These are phyloP conservation scores for Anastatica hierochuntica DNA, from an alignment of 345 rosid genomes.

Conservation along the genomic window DNA sequence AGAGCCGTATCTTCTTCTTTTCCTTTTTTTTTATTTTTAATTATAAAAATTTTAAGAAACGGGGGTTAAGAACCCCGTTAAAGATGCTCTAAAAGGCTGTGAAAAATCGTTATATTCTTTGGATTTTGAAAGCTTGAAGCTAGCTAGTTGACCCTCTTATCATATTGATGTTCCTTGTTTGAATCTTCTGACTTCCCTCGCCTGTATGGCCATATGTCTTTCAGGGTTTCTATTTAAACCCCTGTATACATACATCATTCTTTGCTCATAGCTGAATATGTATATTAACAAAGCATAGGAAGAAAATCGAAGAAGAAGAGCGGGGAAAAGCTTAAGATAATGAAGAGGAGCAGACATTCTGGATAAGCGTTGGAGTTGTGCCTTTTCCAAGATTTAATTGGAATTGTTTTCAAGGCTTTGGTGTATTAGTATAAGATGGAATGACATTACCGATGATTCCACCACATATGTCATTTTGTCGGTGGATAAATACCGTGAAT, in stretches of 20 bases:
- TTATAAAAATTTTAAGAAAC: too few relatives aligned
- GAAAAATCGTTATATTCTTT: too few relatives aligned
- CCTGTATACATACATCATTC: neutral
- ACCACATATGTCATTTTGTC: too few relatives aligned
- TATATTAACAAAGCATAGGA: neutral
- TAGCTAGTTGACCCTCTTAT: neutral
- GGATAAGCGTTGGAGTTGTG: neutral
- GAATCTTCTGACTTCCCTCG: neutral
- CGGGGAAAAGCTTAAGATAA: neutral
- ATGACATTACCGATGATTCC: too few relatives aligned
- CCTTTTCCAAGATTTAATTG: neutral
- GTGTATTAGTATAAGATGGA: too few relatives aligned
- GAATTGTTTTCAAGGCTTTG: neutral
- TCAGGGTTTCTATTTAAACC: neutral
- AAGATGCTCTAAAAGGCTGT: too few relatives aligned
- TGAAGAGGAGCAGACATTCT: constrained; percentile 1
- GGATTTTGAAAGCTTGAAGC: neutral
- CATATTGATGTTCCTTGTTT: neutral
- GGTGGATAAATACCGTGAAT: too few relatives aligned
- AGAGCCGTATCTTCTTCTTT: too few relatives aligned
- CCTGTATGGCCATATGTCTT: neutral
- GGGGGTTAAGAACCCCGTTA: too few relatives aligned
- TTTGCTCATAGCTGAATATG: neutral
- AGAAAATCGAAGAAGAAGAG: neutral
- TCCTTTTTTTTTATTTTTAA: too few relatives aligned